Evolutionary conservation across 116 monocot species (phyloP).

Genomic region (Papilionanthe hybrid): DNA sequence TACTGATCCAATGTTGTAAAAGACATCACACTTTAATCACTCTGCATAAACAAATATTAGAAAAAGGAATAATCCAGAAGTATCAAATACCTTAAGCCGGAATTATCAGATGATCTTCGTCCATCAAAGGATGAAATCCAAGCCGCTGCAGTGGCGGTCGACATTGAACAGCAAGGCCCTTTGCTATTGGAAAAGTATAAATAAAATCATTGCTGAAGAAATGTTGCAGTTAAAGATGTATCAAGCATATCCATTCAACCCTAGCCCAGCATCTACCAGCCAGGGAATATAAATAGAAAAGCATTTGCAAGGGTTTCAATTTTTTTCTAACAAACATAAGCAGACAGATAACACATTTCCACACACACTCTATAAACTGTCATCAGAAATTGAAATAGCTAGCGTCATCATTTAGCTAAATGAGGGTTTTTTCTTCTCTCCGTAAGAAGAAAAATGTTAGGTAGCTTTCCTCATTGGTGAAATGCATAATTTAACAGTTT

Average conservation of each 20-base stretch:
- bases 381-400: not conserved
- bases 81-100: constrained; percentile 29
- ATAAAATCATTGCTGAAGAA: not conserved
- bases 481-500: not conserved
- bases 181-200: constrained; percentile 17
- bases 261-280: not conserved
- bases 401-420: not conserved
- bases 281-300: not conserved
- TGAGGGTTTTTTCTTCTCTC: not conserved
- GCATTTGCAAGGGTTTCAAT: not conserved
- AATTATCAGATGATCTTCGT: constrained; percentile 24
- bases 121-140: constrained; percentile 37
- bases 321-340: too few relatives aligned
- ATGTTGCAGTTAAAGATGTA: not conserved
- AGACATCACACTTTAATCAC: not conserved
- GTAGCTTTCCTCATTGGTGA: not conserved
- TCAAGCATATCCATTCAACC: not conserved
- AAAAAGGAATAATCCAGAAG: not conserved
- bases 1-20: not conserved
- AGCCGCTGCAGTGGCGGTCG: constrained; percentile 12
- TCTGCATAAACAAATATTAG: not conserved
- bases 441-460: not conserved
- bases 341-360: too few relatives aligned
- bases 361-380: too few relatives aligned
- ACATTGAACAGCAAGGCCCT: constrained; percentile 29